Evolutionary conservation across 129 eudicot genomes (phyloP), one percentile per base, ranked within the genome.

Genomic region (Flaveria robusta): DNA sequence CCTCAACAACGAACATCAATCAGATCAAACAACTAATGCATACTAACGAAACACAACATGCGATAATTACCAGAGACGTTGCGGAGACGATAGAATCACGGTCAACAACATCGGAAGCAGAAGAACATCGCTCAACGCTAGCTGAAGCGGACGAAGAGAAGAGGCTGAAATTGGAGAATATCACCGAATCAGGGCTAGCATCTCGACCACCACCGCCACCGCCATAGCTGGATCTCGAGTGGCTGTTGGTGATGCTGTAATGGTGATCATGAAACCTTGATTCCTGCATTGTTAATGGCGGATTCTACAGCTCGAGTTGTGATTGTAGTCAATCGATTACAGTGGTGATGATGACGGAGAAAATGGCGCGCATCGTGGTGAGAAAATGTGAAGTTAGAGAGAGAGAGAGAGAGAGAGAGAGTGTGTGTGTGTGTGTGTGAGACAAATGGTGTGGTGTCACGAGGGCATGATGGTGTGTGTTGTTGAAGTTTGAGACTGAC

Each of bases 91-190:
- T 64, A 60, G 96, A 88, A 42, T 87, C 90, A 26, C 87, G 98
- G 79, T 88, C 98, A 31, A 72, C 89, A 2, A 71, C 84, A 75
- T 93, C 96, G 10, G 98, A 94, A 9, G 97, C 89, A 43, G 68
- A 94, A 68, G 98, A 94, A 78, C 93, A 87, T 27, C 97, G 90
- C 8, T 94, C 98, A 22, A 87, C 96, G 76, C 97, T 91, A 47
- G 81, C 95, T 34, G 98, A 94, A 79, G 96, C 89, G 18, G 97
- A 94, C 42, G 98, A 88, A 15, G 98, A 94, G 68, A 91, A 88
- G 66, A 85, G 89, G 60, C 90, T 91, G 84, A 90, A 88, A 81
- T 90, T 80, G 12, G 92, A 84, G 81, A 83, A 81, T 34, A 90
- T 90, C 22, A 91, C 91, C 2, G 98, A 94, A 74, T 94, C 96